A percentile compares a stretch with the other conserved stretches of the same genome.
Conservation (phyloP, 495 filamentous ascomycete genomes). For the Penicillium atrosanguineum region DNA sequence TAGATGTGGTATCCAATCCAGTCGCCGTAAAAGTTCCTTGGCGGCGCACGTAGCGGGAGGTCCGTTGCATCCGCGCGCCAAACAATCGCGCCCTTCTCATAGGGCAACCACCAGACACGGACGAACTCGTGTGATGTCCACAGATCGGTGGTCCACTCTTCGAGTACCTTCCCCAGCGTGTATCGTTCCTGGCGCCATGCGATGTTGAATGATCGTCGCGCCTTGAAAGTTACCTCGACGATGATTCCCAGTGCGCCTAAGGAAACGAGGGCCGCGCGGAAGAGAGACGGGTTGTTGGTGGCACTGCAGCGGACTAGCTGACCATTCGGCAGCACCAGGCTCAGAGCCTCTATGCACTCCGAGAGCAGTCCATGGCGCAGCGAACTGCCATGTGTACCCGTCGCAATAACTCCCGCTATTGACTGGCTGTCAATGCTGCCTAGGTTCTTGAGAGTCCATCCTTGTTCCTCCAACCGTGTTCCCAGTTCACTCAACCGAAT, state of each 20-base stretch:
- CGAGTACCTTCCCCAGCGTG: slow-evolving; percentile 61
- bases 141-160: slow-evolving; percentile 67
- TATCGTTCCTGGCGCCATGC: slow-evolving; percentile 82
- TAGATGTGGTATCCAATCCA: slow-evolving; percentile 82
- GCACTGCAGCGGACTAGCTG: slow-evolving; percentile 70
- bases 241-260: slow-evolving; percentile 90
- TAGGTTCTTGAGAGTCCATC: slow-evolving; percentile 80
- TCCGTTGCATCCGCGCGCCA: slow-evolving; percentile 81
- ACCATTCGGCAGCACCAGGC: slow-evolving; percentile 81
- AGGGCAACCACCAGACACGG: slow-evolving; percentile 96
- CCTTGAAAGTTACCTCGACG: slow-evolving; percentile 80
- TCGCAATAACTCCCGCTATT: slow-evolving; percentile 88
- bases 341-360: slow-evolving; percentile 66
- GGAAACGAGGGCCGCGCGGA: slow-evolving; percentile 82
- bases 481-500: slow-evolving; percentile 75
- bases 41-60: slow-evolving; percentile 45
- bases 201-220: slow-evolving; percentile 72
- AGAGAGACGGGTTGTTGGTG: slow-evolving; percentile 69
- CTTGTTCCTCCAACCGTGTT: slow-evolving; percentile 63
- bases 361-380: slow-evolving; percentile 80
- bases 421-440: slow-evolving; percentile 95
- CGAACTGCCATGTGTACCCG: slow-evolving; percentile 89
- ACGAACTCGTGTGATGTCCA: slow-evolving; percentile 89
- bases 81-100: slow-evolving; percentile 77
- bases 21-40: slow-evolving; percentile 73